Evolutionary conservation across 495 filamentous ascomycete species (phyloP).

Genomic region (Peziza echinospora): DNA sequence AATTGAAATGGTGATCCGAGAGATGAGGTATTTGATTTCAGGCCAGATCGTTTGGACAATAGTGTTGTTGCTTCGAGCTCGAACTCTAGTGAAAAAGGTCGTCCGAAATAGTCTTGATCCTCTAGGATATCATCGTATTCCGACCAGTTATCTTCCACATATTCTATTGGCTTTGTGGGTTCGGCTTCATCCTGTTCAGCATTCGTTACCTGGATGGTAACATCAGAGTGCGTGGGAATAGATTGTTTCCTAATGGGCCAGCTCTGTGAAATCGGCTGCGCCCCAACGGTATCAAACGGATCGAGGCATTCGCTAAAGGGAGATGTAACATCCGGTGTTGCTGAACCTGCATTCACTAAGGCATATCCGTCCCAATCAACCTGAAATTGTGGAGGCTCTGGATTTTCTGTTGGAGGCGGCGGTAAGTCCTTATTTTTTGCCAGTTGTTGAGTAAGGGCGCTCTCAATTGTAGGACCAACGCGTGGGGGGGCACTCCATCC

Average conservation of each 20-base stretch:
- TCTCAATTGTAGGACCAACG: neutral
- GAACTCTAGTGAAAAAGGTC: conserved; percentile 7
- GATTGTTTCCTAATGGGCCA: conserved; percentile 13
- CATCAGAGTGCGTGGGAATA: neutral
- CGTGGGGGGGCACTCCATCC: neutral
- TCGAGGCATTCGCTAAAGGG: conserved; percentile 5
- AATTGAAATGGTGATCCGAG: conserved; percentile 18
- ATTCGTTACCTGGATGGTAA: neutral
- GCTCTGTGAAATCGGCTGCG: neutral
- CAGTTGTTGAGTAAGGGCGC: neutral
- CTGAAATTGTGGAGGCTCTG: conserved; percentile 6
- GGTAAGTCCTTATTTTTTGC: neutral
- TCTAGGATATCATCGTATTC: conserved; percentile 77
- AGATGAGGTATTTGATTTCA: conserved; percentile 17
- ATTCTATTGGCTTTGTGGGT: conserved; percentile 21
- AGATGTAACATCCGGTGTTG: conserved; percentile 8
- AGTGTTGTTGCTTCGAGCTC: conserved; percentile 6
- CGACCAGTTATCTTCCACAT: conserved; percentile 78
- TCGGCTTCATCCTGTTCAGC: neutral
- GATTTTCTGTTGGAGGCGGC: conserved; percentile 3
- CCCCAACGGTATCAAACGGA: conserved; percentile 7
- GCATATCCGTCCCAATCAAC: conserved; percentile 13
- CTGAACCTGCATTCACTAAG: conserved; percentile 1
- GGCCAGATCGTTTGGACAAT: conserved; percentile 1
- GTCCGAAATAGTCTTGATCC: conserved; percentile 34